Evolutionary conservation across 352 stramenopile species (phyloP).

Genomic region (Globisporangium orthogonon): DNA sequence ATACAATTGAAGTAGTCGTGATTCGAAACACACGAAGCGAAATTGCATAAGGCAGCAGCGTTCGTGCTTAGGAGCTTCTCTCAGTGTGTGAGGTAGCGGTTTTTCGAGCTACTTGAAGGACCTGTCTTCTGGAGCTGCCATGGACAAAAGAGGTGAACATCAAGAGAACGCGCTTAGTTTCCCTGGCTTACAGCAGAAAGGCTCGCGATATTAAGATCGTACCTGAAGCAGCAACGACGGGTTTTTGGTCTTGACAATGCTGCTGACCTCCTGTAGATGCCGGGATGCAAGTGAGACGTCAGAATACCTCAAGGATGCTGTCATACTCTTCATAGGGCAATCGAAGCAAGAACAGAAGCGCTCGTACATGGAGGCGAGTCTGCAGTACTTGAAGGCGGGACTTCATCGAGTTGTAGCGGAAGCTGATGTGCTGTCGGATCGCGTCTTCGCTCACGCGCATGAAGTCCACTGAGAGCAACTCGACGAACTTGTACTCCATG

Average conservation of each 20-base stretch:
- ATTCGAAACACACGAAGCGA: not conserved
- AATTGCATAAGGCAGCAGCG: not conserved
- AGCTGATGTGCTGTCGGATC: slow-evolving; percentile 91
- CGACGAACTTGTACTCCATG: slow-evolving; percentile 96
- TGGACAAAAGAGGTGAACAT: not conserved
- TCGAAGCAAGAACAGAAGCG: not conserved
- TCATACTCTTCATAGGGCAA: not conserved
- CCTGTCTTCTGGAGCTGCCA: slow-evolving; percentile 61
- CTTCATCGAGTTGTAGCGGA: slow-evolving; percentile 94
- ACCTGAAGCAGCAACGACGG: slow-evolving; percentile 91
- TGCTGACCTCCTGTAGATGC: slow-evolving; percentile 82
- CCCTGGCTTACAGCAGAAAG: not conserved
- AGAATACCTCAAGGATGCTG: not conserved
- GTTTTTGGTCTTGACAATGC: slow-evolving; percentile 94
- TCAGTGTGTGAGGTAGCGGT: slow-evolving; percentile 63
- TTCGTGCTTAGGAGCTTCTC: not conserved
- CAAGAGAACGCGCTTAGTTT: not conserved
- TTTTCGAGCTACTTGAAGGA: slow-evolving; percentile 31
- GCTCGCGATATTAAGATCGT: not conserved
- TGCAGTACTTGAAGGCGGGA: slow-evolving; percentile 88
- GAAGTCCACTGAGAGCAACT: slow-evolving; percentile 91
- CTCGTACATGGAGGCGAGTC: slow-evolving; percentile 76
- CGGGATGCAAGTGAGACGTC: not conserved
- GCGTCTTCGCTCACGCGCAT: slow-evolving; percentile 84
- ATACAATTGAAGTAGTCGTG: not conserved